Conservation (phyloP, 768 basidiomycete genomes). For the Auriculariales sp. region DNA sequence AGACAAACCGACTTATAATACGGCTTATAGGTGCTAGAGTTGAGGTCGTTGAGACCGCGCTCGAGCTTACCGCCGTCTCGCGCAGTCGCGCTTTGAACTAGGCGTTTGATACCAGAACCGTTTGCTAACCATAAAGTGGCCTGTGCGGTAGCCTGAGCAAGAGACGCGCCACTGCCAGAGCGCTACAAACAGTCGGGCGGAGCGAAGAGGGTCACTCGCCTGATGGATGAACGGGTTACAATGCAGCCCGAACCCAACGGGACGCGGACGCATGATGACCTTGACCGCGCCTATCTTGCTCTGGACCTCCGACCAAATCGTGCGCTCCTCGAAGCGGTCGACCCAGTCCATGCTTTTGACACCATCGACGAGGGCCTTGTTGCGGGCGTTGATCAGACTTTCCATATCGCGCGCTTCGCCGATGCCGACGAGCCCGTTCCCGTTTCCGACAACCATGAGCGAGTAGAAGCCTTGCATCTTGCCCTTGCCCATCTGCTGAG, state of each 20-base stretch:
- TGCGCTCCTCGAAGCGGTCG: constrained; percentile 85
- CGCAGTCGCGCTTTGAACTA: no score
- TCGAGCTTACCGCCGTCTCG: no score
- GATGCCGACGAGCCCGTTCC: constrained; percentile 67
- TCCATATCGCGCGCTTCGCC: constrained; percentile 71
- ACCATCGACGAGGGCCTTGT: constrained; percentile 51
- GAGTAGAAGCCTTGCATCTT: constrained; percentile 53
- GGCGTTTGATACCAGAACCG: no score
- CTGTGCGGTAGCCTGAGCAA: no score
- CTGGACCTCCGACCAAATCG: constrained; percentile 84
- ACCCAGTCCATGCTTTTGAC: constrained; percentile 85
- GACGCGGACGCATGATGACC: constrained; percentile 66
- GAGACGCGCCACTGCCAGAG: no score
- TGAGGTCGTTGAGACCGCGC: no score
- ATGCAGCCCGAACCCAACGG: constrained; percentile 82
- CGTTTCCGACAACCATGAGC: constrained; percentile 68
- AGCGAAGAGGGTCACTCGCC: no score
- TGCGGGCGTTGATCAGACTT: constrained; percentile 27
- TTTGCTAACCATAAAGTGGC: no score
- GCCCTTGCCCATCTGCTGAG: constrained; percentile 89
- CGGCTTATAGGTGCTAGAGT: no score
- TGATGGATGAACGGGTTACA: constrained; percentile 79
- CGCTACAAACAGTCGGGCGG: no score
- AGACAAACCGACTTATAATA: no score
- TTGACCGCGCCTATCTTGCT: constrained; percentile 74